Conservation (phyloP, 345 rosid species). For the Camelina neglecta region DNA sequence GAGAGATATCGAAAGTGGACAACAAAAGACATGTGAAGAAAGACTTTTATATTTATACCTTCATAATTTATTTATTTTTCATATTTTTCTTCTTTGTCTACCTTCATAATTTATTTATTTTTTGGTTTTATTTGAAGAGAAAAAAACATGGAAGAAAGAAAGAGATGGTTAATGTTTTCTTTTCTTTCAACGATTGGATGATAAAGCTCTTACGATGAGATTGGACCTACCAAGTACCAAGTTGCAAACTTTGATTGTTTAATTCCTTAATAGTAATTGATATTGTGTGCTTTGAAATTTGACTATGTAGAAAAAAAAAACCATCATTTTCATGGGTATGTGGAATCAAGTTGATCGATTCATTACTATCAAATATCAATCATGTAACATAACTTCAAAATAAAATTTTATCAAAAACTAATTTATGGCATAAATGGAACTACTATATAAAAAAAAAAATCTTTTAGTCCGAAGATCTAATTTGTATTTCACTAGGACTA, state of each 20-base stretch:
- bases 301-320: not conserved
- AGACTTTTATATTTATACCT: constrained; percentile 5
- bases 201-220: constrained; percentile 4
- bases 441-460: too few species aligned
- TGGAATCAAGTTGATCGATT: not conserved
- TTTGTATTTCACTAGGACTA: too few species aligned
- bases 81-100: not conserved
- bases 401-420: too few species aligned
- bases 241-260: constrained; percentile 11
- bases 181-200: not conserved
- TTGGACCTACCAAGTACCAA: constrained; percentile 33
- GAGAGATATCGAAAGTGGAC: constrained; percentile 21
- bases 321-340: not conserved
- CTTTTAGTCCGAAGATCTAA: too few species aligned
- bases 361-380: too few species aligned
- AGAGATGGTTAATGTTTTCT: not conserved
- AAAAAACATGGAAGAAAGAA: not conserved
- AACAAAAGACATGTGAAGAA: constrained; percentile 1
- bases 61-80: not conserved
- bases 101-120: not conserved
- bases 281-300: not conserved
- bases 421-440: too few species aligned
- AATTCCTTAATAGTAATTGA: not conserved
- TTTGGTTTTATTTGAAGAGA: not conserved
- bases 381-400: too few species aligned